Conservation (phyloP, 495 filamentous ascomycete genomes). For the Arthonia radiata region DNA sequence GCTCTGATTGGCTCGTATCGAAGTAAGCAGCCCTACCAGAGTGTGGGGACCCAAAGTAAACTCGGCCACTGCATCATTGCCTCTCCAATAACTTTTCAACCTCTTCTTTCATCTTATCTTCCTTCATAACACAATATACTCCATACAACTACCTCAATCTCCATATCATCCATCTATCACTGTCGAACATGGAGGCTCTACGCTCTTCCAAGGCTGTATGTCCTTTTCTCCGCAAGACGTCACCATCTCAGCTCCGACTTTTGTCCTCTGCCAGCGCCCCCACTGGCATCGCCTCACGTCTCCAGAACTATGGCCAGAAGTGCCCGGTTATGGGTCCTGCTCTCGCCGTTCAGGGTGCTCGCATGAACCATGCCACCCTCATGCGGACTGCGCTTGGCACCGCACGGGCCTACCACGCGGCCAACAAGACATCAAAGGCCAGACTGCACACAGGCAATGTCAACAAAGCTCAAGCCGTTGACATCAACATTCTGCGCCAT, state of each 20-base stretch:
- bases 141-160: no score
- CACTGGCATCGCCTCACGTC: conserved; percentile 86
- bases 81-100: no score
- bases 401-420: conserved; percentile 21
- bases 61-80: no score
- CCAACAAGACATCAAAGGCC: conserved; percentile 33
- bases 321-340: conserved; percentile 99
- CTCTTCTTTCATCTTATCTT: no score
- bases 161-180: no score
- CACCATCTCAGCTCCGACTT: conserved; percentile 66
- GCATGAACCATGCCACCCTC: conserved; percentile 19
- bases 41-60: no score
- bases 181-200: conserved; percentile 58
- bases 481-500: conserved; percentile 31
- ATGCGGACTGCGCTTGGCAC: conserved; percentile 22
- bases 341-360: conserved; percentile 63
- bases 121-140: no score
- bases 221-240: conserved; percentile 87
- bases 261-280: conserved; percentile 62
- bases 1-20: no score
- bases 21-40: no score
- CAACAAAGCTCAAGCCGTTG: conserved; percentile 47
- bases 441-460: conserved; percentile 55
- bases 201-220: conserved; percentile 88
- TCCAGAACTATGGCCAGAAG: conserved; percentile 79